A percentile compares a stretch with the other conserved stretches of the same genome.
phyloP scores from a whole-genome alignment of 2,329 filamentous ascomycete genomes.

The Sporothrix euskadiensis region DNA sequence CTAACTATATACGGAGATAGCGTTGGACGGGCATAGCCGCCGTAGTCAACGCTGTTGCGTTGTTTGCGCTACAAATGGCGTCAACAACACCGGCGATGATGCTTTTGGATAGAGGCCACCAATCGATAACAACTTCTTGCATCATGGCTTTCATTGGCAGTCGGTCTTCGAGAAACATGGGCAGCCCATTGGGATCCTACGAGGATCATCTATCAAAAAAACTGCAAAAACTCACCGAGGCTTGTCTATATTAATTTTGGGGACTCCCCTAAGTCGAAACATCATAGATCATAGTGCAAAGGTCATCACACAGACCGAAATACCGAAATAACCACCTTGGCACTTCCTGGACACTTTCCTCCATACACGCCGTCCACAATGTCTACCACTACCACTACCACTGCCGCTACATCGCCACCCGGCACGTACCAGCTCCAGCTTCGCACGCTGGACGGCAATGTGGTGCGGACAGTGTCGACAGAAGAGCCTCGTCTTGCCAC shows the following conservation, averaged over 20 bases:
- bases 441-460: conserved; percentile 41
- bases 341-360: not conserved
- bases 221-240: not conserved
- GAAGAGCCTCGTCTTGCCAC: conserved; percentile 43
- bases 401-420: not conserved
- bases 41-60: not conserved
- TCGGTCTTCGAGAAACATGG: not conserved
- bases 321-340: too few relatives aligned
- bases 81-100: conserved; percentile 14
- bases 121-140: not conserved
- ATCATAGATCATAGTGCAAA: too few relatives aligned
- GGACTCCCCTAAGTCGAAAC: not conserved
- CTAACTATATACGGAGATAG: not conserved
- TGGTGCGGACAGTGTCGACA: conserved; percentile 42
- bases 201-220: not conserved
- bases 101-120: not conserved
- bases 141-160: not conserved
- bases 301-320: too few relatives aligned
- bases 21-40: not conserved
- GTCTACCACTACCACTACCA: not conserved
- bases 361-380: not conserved
- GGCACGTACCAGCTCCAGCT: conserved; percentile 27
- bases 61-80: conserved; percentile 14
- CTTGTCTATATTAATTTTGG: conserved; percentile 7
- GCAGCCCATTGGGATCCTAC: not conserved